phyloP scores from a whole-genome alignment of 768 basidiomycete genomes.

The Pisolithus sp. region DNA sequence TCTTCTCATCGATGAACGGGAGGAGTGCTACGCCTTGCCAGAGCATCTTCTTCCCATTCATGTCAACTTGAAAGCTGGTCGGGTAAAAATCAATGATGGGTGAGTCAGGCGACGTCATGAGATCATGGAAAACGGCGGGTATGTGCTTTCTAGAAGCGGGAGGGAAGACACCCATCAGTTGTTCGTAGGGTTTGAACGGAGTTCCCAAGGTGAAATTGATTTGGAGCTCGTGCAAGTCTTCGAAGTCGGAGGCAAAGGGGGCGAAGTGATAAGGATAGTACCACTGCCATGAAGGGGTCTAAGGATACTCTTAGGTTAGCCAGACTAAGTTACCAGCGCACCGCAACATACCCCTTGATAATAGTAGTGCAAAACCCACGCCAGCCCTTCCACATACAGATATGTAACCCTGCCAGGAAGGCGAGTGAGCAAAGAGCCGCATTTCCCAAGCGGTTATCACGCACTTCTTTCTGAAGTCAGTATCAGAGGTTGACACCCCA shows the following conservation, averaged over 20 bases:
- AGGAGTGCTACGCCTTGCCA: conserved; percentile 98
- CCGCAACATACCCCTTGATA: conserved; percentile 81
- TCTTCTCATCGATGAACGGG: conserved; percentile 87
- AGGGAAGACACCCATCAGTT: conserved; percentile 97
- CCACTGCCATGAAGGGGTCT: conserved; percentile 98
- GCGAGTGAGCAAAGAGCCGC: conserved; percentile 3
- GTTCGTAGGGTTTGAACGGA: conserved; percentile 96
- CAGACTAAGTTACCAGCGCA: not conserved
- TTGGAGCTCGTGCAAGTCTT: conserved; percentile 68
- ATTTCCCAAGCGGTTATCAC: conserved; percentile 17
- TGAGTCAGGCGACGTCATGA: conserved; percentile 84
- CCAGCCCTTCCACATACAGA: conserved; percentile 87
- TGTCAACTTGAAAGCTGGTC: conserved; percentile 86
- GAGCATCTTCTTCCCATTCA: conserved; percentile 99
- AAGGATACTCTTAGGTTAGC: conserved; percentile 11
- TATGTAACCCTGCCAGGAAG: conserved; percentile 55
- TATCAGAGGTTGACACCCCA: conserved; percentile 63
- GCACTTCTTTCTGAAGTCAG: conserved; percentile 67
- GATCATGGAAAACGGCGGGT: conserved; percentile 72
- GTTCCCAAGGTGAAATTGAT: conserved; percentile 73
- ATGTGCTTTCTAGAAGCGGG: conserved; percentile 83
- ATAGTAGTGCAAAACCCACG: conserved; percentile 96
- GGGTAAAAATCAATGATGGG: conserved; percentile 98
- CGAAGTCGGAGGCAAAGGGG: conserved; percentile 94
- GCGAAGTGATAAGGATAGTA: conserved; percentile 99